Evolutionary conservation across 306 rosid species (phyloP).

Genomic region (Psophocarpus tetragonolobus): DNA sequence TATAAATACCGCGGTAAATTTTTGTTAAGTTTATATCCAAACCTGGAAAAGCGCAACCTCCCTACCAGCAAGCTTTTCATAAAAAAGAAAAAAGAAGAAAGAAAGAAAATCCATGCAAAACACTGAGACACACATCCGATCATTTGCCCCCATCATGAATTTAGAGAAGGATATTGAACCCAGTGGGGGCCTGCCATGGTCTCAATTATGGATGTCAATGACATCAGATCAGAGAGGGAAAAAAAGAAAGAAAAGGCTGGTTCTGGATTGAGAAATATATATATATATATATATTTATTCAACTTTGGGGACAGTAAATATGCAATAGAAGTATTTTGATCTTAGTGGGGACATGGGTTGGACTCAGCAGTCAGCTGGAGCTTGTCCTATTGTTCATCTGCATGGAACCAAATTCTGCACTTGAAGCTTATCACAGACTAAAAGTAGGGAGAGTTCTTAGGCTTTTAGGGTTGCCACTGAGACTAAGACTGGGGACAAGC

Average conservation of each 20-base stretch:
- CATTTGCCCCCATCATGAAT: conserved; percentile 20
- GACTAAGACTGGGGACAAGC: conserved; percentile 37
- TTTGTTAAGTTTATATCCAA: background rate
- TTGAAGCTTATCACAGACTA: conserved; percentile 24
- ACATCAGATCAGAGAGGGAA: conserved; percentile 18
- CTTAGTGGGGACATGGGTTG: conserved; percentile 43
- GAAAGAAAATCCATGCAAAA: conserved; percentile 16
- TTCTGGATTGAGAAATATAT: conserved; percentile 6
- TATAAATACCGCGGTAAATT: background rate
- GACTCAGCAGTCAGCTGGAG: conserved; percentile 32
- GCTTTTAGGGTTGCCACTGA: conserved; percentile 43
- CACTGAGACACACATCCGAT: background rate
- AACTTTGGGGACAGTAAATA: conserved; percentile 10
- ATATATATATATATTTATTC: no score
- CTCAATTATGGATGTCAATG: conserved; percentile 36
- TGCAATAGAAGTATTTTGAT: conserved; percentile 26
- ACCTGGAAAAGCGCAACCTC: background rate
- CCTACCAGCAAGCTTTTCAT: background rate
- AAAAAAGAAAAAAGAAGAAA: background rate
- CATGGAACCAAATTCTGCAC: conserved; percentile 36
- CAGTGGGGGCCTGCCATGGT: conserved; percentile 28
- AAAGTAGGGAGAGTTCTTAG: conserved; percentile 42
- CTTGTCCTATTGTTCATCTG: conserved; percentile 38
- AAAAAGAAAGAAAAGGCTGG: background rate
- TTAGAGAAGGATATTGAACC: conserved; percentile 16